A percentile compares a stretch with the other conserved stretches of the same genome.
phyloP scores from a whole-genome alignment of 768 basidiomycete genomes.

The Boletus bicolor region DNA sequence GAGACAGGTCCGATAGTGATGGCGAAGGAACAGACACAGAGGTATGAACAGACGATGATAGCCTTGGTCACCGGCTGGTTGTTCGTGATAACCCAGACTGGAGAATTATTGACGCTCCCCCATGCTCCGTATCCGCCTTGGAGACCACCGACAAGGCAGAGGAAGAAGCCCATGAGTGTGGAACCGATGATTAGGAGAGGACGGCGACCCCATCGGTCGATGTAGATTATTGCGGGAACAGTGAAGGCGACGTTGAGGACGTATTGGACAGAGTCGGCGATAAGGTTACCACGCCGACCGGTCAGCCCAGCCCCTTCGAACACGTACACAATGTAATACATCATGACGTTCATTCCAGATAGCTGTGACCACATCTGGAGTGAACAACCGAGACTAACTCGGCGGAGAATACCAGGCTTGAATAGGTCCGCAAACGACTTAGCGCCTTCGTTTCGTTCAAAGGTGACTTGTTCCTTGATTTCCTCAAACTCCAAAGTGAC shows the following conservation, averaged over 20 bases:
- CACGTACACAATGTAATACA: slow-evolving; percentile 61
- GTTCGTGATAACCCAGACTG: slow-evolving; percentile 60
- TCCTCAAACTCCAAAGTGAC: slow-evolving; percentile 71
- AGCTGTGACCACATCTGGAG: slow-evolving; percentile 82
- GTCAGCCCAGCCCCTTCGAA: slow-evolving; percentile 78
- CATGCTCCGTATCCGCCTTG: slow-evolving; percentile 67
- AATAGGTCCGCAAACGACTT: slow-evolving; percentile 68
- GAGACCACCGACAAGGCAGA: slow-evolving; percentile 73
- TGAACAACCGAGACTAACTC: slow-evolving; percentile 65
- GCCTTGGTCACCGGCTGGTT: slow-evolving; percentile 59
- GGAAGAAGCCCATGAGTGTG: slow-evolving; percentile 70
- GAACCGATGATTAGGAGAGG: slow-evolving; percentile 70
- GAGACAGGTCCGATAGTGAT: slow-evolving; percentile 75
- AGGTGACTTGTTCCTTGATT: slow-evolving; percentile 53
- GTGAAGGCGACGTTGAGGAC: slow-evolving; percentile 41
- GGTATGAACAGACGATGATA: slow-evolving; percentile 74
- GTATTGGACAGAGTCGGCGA: slow-evolving; percentile 67
- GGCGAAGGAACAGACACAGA: slow-evolving; percentile 73
- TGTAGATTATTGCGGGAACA: slow-evolving; percentile 54
- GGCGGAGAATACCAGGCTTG: slow-evolving; percentile 62
- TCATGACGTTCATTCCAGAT: slow-evolving; percentile 79
- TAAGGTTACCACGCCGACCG: slow-evolving; percentile 68
- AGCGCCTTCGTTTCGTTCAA: slow-evolving; percentile 67
- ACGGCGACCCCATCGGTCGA: slow-evolving; percentile 77
- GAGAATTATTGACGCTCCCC: slow-evolving; percentile 42